Percentiles rank a stretch among this genome's conserved stretches.
These are phyloP conservation scores for Pseudogymnoascus sp. DNA, from an alignment of 2,329 filamentous ascomycete genomes.

Conservation along the genomic window DNA sequence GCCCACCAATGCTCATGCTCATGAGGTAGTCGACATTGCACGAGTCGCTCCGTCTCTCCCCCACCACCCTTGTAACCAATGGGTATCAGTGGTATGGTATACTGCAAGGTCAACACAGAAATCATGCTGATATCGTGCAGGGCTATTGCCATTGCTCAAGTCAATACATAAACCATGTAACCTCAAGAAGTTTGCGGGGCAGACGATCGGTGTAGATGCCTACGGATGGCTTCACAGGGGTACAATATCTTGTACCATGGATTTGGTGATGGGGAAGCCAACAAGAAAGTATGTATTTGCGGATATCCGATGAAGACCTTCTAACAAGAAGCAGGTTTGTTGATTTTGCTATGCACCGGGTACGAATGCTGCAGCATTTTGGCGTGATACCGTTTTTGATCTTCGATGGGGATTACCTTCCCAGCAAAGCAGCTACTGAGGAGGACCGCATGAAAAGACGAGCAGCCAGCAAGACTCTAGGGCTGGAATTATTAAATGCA, in stretches of 20 bases:
- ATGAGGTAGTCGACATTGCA: constrained; percentile 10
- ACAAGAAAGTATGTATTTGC: constrained; percentile 64
- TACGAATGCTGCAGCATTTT: constrained; percentile 90
- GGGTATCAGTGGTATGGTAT: constrained; percentile 23
- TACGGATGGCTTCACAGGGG: constrained; percentile 98
- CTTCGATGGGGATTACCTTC: constrained; percentile 91
- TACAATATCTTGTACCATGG: constrained; percentile 81
- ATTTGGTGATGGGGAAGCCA: constrained; percentile 80
- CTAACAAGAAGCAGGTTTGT: constrained; percentile 58
- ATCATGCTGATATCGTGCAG: constrained; percentile 38
- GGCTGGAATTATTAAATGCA: constrained; percentile 71
- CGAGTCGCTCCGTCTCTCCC: constrained; percentile 15
- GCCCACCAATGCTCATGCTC: constrained; percentile 6
- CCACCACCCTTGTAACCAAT: constrained; percentile 19
- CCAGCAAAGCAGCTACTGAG: constrained; percentile 87
- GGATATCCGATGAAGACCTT: constrained; percentile 12
- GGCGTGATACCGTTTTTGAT: constrained; percentile 91
- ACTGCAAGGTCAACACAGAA: background rate
- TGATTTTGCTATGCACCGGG: constrained; percentile 81
- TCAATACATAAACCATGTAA: constrained; percentile 88
- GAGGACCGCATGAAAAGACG: constrained; percentile 66
- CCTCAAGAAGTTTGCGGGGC: constrained; percentile 77
- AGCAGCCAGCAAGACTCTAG: constrained; percentile 67
- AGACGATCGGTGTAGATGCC: constrained; percentile 89
- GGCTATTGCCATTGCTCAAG: constrained; percentile 84